Evolutionary conservation across 1,284 basidiomycete species (phyloP), one percentile per base, ranked within the genome.

Genomic region (Malassezia yamatoensis): DNA sequence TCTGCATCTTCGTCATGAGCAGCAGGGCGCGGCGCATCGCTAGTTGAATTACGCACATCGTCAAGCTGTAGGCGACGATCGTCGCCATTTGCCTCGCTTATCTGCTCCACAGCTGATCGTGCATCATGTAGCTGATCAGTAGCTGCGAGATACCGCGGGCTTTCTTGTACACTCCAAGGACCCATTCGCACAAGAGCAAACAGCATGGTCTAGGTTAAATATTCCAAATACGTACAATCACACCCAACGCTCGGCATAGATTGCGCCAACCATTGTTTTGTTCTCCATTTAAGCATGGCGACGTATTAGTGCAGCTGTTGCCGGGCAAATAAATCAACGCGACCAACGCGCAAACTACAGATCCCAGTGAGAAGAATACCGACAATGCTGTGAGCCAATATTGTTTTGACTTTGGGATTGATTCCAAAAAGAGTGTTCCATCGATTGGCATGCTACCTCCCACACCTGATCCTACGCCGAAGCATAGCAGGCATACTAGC

Each of bases 321-420:
- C 36, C 54, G 5, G 66, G 63, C 15, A 73, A 48, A n/a, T 69
- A 48, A 1, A 54, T 20, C 18, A 67, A 48, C 0, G 63, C 70
- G 3, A 70, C 51, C 3, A 60, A 15, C 21, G 54, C 56, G 11
- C 60, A 53, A 7, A 66, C 54, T 9, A 72, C 67, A 15, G 59
- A 54, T 2, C 70, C 70, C 2, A 58, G 53, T 3, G 63, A 71
- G 33, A 63, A 77, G 65, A 96, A 98, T 18, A 94, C 83, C 5
- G 89, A 93, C n/a, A 96, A 81, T 0, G 87, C 87, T 0, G 91
- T 96, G 46, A 96, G 85, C 35, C 96, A 83, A 73, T 91, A 91
- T 68, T 91, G 85, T 66, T 90, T 90, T 16, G 83, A 82, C 64
- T 85, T 83, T 0, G 93, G 93, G 77, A 96, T 85, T 67, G 94